phyloP scores from a whole-genome alignment of 805 yeast genomes.

The Yarrowia divulgata region DNA sequence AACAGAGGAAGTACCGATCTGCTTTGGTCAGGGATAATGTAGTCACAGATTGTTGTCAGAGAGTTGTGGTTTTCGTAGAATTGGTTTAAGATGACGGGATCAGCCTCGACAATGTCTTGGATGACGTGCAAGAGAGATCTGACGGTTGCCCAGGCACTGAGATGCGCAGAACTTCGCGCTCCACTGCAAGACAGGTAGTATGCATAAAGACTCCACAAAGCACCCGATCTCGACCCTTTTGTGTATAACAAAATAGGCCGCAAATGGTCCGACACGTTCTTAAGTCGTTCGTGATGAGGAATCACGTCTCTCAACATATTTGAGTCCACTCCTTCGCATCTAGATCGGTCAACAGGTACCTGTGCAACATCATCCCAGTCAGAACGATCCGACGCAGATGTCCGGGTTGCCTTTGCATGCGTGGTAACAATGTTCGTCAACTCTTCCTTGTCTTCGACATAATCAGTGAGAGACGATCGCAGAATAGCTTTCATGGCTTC shows the following conservation, averaged over 20 bases:
- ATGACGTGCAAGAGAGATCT: constrained; percentile 7
- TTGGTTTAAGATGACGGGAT: not conserved
- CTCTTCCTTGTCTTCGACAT: not conserved
- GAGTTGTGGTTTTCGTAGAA: not conserved
- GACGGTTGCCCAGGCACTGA: constrained; percentile 10
- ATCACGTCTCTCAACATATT: not conserved
- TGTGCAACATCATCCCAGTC: not conserved
- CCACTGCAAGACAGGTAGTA: constrained; percentile 22
- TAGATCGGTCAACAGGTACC: not conserved
- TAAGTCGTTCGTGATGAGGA: not conserved
- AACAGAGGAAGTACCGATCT: not conserved
- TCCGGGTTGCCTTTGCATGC: not conserved
- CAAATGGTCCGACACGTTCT: not conserved
- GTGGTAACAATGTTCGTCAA: not conserved
- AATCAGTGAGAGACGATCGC: not conserved
- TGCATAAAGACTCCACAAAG: not conserved
- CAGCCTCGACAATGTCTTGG: not conserved
- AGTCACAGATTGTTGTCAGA: not conserved
- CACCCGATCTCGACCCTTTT: not conserved
- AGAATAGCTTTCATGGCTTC: constrained; percentile 2
- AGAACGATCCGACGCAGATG: not conserved
- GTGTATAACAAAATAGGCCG: not conserved
- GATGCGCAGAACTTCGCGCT: not conserved
- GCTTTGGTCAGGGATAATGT: not conserved
- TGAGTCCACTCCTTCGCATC: not conserved